Conservation (phyloP, 495 filamentous ascomycete genomes). For the Massariosphaeria phaeospora region DNA sequence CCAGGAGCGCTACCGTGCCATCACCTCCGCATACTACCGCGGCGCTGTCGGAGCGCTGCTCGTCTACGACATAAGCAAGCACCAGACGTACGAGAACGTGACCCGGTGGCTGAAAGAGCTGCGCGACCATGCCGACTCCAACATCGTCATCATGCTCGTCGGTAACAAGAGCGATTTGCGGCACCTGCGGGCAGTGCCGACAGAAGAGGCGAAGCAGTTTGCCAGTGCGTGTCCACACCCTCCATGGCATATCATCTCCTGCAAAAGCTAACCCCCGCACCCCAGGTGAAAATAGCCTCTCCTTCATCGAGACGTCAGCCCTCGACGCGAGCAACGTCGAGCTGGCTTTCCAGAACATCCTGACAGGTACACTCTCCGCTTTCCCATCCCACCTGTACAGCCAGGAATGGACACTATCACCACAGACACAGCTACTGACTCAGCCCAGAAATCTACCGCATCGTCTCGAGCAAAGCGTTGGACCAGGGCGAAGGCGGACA, state of each 20-base stretch:
- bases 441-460: constrained; percentile 90
- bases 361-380: constrained; percentile 64
- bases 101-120: constrained; percentile 99
- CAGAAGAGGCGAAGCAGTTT: constrained; percentile 97
- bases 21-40: constrained; percentile 98
- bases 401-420: not conserved
- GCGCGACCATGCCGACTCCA: constrained; percentile 94
- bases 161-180: constrained; percentile 99
- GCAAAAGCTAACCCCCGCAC: constrained; percentile 3
- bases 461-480: constrained; percentile 94
- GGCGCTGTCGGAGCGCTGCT: constrained; percentile 95
- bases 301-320: constrained; percentile 98
- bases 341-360: constrained; percentile 98
- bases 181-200: constrained; percentile 94
- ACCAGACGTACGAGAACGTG: constrained; percentile 98
- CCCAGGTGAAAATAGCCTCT: constrained; percentile 86
- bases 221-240: constrained; percentile 62
- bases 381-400: no score
- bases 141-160: constrained; percentile 99
- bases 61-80: constrained; percentile 99
- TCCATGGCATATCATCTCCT: not conserved
- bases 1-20: constrained; percentile 97
- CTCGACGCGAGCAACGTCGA: constrained; percentile 99
- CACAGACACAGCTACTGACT: not conserved
- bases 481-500: constrained; percentile 75